These are phyloP conservation scores for Tetracladium maxilliforme DNA, from an alignment of 2,329 filamentous ascomycete species.

Conservation along the genomic window DNA sequence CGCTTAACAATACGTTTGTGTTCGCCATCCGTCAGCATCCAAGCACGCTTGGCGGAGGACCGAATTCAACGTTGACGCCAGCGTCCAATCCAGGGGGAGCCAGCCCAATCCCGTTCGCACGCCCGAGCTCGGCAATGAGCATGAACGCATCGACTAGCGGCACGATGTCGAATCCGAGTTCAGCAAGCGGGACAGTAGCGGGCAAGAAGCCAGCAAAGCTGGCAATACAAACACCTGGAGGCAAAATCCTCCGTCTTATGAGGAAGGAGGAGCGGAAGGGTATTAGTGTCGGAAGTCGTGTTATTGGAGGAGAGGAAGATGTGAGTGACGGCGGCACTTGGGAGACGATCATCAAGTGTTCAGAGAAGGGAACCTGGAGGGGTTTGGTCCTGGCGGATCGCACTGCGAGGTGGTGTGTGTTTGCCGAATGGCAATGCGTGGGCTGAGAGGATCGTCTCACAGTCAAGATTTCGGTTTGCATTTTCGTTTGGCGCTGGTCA, in stretches of 20 bases:
- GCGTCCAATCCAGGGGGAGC: slow-evolving; percentile 18
- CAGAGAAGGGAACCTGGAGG: slow-evolving; percentile 67
- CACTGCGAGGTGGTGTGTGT: slow-evolving; percentile 81
- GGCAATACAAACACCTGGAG: slow-evolving; percentile 84
- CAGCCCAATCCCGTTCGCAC: slow-evolving; percentile 42
- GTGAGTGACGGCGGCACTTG: slow-evolving; percentile 58
- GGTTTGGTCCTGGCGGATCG: slow-evolving; percentile 72
- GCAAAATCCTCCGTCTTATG: slow-evolving; percentile 84
- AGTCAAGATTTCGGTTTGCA: slow-evolving; percentile 3
- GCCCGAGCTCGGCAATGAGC: slow-evolving; percentile 49
- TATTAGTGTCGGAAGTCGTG: slow-evolving; percentile 12
- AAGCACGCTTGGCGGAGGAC: no score
- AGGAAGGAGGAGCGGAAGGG: slow-evolving; percentile 57
- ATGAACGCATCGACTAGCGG: slow-evolving; percentile 44
- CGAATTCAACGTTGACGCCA: slow-evolving; percentile 38
- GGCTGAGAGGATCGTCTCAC: no score
- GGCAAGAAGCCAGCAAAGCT: slow-evolving; percentile 83
- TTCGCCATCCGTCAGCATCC: slow-evolving; percentile 92
- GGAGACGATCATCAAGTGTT: slow-evolving; percentile 87
- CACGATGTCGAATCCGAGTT: slow-evolving; percentile 40
- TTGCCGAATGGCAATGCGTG: slow-evolving; percentile 67
- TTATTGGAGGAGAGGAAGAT: slow-evolving; percentile 37
- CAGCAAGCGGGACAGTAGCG: slow-evolving; percentile 30
- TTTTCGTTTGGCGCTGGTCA: no score
- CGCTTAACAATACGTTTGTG: slow-evolving; percentile 94